Evolutionary conservation across 2,329 filamentous ascomycete species (phyloP), one percentile per base, ranked within the genome.

Genomic region (Fusarium tricinctum): DNA sequence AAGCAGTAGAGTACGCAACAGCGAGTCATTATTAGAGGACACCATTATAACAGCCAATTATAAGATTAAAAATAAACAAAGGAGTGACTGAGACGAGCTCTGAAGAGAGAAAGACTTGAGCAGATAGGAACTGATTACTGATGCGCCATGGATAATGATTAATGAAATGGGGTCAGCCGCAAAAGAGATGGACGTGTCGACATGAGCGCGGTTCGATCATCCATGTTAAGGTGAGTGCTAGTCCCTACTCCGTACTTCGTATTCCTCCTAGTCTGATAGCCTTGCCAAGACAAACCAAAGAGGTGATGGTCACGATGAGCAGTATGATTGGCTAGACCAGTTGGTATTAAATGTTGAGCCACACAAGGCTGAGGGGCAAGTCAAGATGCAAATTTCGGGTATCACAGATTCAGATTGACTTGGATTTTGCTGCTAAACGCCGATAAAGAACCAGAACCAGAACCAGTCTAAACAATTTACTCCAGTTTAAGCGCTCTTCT

Each of bases 1-100:
- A 63, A 94, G 86, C 66, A 86, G 76, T 51, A 82, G 55, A 61
- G 77, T 79, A 59, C 76, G 76, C 60, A 73, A 57, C 45, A 75
- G 64, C 45, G 74, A 74, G 66, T 72, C 68, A 57, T 73, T 66
- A 26, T 51, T 68, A 49, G 63, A 47, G 61, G 72, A 66, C 57
- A 74, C 71, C 74, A 73, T 77, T 63, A 70, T 54, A 61, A 19
- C 40, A 54, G 33, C 17, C 19, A 43, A 46, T 58, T 49, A 61
- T 52, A 22, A 32, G 44, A 56, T 42, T 26, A 30, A 30, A 30
- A 19, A 38, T 10, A 38, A 26, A 39, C 23, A 51, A 64, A 60
- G 26, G 58, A 68, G 49, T 44, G 47, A 74, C 58, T 54, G 45
- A 44, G 35, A 63, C 40, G 66, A 42, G 42, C 43, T 38, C 15